Base-by-base conservation (phyloP, 2,329 filamentous ascomycete genomes). In the Aspergillus udagawae region DNA sequence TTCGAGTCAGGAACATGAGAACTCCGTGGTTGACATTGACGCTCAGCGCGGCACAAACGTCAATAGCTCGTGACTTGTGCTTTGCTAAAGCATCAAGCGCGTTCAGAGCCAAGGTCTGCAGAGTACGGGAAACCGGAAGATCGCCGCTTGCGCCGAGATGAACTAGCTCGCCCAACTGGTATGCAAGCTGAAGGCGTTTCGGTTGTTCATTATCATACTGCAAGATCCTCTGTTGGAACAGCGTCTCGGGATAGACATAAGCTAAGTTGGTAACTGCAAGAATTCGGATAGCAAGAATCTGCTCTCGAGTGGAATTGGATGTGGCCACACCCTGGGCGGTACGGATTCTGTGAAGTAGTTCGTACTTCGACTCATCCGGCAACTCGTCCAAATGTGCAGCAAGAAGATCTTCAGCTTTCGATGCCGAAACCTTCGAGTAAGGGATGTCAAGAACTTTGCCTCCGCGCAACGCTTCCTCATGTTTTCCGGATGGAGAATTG, bases 1-100 rank as follows among this genome's bases (percentile, higher is more conserved):
- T 97, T 55, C 93, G 86, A 51, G 96, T 88, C 63, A 97, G 84
- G 68, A 97, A 97, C 64, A 97, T 88, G 48, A 99, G 82, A 29
- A 97, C 89, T 14, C 94, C 95, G 67, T 99, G 95, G 67, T 96
- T 97, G 41, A 97, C 93, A 65, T 93, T 96, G 54, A 95, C 91
- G 67, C 92, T 96, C 45, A 99, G 79, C n/a, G 94, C 92, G 45
- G 91, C 87, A 61, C 92, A 87, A 25, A 99, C 88, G 71, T 99
- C 94, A 35, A 86, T 79, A 29, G 88, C 84, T 68, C 91, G 92
- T 56, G 82, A 79, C 66, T 89, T 88, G 70, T 91, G 91, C 69
- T 86, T 89, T 6, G 90, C 86, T 56, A 99, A 81, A n/a, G 91
- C 90, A 70, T 97, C 92, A 52, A 99, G 80, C 0, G 93, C 83